These are phyloP conservation scores for Marchantia polymorpha DNA, from an alignment of 225 moss, liverwort and hornwort species.

Conservation along the genomic window DNA sequence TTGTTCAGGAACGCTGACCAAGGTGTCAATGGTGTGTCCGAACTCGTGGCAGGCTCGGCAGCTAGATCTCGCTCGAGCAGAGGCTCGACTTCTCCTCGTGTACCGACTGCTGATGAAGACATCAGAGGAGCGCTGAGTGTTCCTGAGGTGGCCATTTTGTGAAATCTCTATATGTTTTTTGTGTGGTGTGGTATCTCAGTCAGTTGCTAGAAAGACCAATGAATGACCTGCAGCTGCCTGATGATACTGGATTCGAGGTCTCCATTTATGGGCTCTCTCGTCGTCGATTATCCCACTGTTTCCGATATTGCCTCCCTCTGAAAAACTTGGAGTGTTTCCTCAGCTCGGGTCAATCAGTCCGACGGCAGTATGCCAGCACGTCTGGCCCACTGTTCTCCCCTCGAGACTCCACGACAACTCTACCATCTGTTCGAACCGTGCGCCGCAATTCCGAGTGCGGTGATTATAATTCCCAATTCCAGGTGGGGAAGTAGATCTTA, in stretches of 20 bases:
- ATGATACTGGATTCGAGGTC: background rate
- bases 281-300: background rate
- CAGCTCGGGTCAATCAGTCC: background rate
- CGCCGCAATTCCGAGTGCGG: background rate
- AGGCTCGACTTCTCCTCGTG: conserved; percentile 3
- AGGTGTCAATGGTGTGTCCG: background rate
- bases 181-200: background rate
- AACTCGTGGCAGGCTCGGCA: background rate
- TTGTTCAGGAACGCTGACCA: conserved; percentile 7
- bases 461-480: background rate
- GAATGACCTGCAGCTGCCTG: background rate
- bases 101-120: background rate
- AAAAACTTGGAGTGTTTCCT: background rate
- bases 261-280: background rate
- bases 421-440: background rate
- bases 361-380: background rate
- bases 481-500: background rate
- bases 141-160: background rate
- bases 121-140: background rate
- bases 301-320: background rate
- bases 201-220: background rate
- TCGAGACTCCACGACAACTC: background rate
- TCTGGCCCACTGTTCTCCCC: background rate
- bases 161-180: background rate
- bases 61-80: background rate